These are phyloP conservation scores for Aurantiochytrium sp. DNA, from an alignment of 108 stramenopile species.

Conservation along the genomic window DNA sequence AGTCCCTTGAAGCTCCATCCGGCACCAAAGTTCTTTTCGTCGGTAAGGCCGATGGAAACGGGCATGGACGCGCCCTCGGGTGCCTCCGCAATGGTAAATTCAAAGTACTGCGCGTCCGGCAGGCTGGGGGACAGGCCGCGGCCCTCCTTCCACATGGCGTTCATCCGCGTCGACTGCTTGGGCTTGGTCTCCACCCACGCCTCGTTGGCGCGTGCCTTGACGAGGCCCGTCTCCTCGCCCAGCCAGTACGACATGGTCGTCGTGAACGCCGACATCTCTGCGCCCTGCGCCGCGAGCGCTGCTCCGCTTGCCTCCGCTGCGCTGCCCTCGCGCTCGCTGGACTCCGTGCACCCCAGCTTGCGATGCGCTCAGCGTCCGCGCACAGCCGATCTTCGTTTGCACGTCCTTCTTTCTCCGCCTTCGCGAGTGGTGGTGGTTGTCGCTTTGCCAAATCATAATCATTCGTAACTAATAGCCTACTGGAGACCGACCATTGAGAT, in stretches of 20 bases:
- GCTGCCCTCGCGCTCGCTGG: too few relatives aligned
- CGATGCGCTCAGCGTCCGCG: too few relatives aligned
- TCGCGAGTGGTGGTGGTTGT: too few relatives aligned
- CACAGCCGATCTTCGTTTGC: too few relatives aligned
- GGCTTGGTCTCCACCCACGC: background rate
- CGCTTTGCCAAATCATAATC: too few relatives aligned
- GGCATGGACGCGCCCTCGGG: background rate
- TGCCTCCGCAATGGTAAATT: background rate
- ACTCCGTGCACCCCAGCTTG: too few relatives aligned
- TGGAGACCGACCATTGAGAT: too few relatives aligned
- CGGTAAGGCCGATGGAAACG: background rate
- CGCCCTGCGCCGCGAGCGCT: too few relatives aligned
- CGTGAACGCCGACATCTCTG: background rate
- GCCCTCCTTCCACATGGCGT: constrained; percentile 10
- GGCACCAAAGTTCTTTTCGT: background rate
- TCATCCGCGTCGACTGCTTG: background rate
- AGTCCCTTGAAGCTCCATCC: constrained; percentile 7
- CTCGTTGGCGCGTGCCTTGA: background rate
- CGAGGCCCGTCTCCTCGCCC: background rate
- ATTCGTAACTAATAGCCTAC: too few relatives aligned
- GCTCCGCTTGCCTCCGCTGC: too few relatives aligned
- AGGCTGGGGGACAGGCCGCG: background rate
- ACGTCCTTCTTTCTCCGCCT: too few relatives aligned
- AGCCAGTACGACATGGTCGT: background rate
- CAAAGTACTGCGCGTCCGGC: background rate